Percentiles rank a stretch among this genome's conserved stretches.
These are phyloP conservation scores for Podaxis pistillaris DNA, from an alignment of 768 basidiomycete species.

Conservation along the genomic window DNA sequence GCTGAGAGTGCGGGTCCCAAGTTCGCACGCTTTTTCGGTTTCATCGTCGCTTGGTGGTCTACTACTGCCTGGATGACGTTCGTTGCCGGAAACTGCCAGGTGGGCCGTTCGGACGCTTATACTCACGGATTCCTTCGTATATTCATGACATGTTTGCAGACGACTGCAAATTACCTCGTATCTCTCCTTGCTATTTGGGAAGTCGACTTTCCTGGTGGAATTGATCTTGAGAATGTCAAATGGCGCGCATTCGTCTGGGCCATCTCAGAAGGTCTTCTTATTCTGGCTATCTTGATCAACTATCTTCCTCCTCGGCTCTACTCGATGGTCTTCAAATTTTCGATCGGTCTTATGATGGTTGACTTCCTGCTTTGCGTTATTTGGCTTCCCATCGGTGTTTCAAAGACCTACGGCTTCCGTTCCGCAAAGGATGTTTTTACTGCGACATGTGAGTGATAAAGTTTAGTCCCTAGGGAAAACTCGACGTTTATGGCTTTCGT, in stretches of 20 bases:
- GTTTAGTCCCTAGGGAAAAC: neutral
- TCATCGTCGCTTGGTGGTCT: constrained; percentile 92
- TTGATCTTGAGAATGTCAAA: constrained; percentile 67
- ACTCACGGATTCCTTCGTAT: neutral
- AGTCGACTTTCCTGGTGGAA: constrained; percentile 80
- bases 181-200: constrained; percentile 82
- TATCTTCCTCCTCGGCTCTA: constrained; percentile 78
- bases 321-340: constrained; percentile 74
- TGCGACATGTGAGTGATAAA: constrained; percentile 58
- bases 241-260: constrained; percentile 88
- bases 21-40: constrained; percentile 83
- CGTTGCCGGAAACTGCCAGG: constrained; percentile 85
- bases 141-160: constrained; percentile 38
- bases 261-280: constrained; percentile 68
- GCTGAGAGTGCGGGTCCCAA: constrained; percentile 90
- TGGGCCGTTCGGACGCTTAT: constrained; percentile 25
- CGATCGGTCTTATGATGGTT: constrained; percentile 71
- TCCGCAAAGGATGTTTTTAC: constrained; percentile 83
- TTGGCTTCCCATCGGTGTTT: constrained; percentile 92
- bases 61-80: constrained; percentile 98
- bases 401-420: constrained; percentile 86
- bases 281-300: constrained; percentile 78
- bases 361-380: constrained; percentile 88
- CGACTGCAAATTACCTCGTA: constrained; percentile 86
- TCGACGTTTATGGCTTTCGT: constrained; percentile 9